phyloP scores from a whole-genome alignment of 768 basidiomycete genomes.

The Sarcomyxa edulis region DNA sequence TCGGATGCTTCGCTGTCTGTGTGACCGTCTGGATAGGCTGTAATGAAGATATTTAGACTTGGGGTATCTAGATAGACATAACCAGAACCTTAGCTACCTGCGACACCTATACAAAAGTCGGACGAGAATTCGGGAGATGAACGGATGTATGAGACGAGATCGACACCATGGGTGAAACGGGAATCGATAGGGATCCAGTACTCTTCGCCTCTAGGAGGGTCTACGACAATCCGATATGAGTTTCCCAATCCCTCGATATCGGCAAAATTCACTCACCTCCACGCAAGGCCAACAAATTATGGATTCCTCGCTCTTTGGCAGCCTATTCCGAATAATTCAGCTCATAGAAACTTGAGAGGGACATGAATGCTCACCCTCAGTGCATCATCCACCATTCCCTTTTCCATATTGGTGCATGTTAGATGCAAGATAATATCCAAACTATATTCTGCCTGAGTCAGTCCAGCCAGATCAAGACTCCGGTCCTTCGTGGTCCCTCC shows the following conservation, averaged over 20 bases:
- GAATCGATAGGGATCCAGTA: constrained; percentile 87
- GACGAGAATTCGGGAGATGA: constrained; percentile 70
- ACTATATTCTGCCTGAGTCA: constrained; percentile 67
- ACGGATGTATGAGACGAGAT: constrained; percentile 90
- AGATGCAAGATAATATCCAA: constrained; percentile 90
- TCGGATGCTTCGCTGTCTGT: constrained; percentile 54
- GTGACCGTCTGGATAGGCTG: constrained; percentile 91
- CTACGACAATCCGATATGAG: constrained; percentile 30
- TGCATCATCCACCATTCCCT: constrained; percentile 82
- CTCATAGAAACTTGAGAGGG: constrained; percentile 4
- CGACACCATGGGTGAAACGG: constrained; percentile 76
- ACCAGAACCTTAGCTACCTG: too few species aligned
- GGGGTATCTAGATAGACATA: neutral
- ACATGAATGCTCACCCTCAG: constrained; percentile 52
- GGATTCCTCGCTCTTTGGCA: constrained; percentile 77
- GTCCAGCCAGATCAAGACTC: constrained; percentile 79
- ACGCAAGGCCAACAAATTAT: constrained; percentile 87
- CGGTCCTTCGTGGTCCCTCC: constrained; percentile 89
- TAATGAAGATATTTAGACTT: constrained; percentile 5
- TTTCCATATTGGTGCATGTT: constrained; percentile 95
- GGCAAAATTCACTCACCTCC: constrained; percentile 85
- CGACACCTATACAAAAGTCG: constrained; percentile 92
- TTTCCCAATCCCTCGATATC: neutral
- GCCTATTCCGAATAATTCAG: constrained; percentile 33
- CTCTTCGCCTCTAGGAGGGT: constrained; percentile 91